Conservation (phyloP, 345 rosid genomes). For the Moricandia arvensis region DNA sequence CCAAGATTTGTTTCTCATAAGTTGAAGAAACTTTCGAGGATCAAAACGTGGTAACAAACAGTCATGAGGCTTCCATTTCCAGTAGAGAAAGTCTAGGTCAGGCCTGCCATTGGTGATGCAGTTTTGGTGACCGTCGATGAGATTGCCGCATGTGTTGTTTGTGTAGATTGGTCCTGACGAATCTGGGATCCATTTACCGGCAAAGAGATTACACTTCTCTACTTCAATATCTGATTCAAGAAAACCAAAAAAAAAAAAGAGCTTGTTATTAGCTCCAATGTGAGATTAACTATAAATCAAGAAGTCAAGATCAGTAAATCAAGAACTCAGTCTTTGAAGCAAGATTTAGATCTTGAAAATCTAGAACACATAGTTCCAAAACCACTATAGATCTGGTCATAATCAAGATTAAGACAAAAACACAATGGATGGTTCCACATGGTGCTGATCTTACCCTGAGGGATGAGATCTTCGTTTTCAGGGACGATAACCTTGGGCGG, state of each 20-base stretch:
- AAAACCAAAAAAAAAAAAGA: background rate
- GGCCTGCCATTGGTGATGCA: constrained; percentile 91
- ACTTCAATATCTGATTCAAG: constrained; percentile 37
- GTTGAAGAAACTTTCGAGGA: constrained; percentile 57
- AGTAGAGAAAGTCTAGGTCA: constrained; percentile 70
- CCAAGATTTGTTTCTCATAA: constrained; percentile 82
- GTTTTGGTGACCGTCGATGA: constrained; percentile 82
- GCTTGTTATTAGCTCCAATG: background rate
- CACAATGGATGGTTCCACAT: background rate
- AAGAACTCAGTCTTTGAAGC: background rate
- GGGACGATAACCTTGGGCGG: constrained; percentile 32
- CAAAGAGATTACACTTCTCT: constrained; percentile 70
- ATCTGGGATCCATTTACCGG: constrained; percentile 82
- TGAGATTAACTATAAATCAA: constrained; percentile 13
- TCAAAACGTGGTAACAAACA: constrained; percentile 74
- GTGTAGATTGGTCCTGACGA: constrained; percentile 74
- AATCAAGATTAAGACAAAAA: background rate
- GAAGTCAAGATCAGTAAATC: background rate
- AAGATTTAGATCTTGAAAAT: constrained; percentile 15
- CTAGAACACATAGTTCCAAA: background rate
- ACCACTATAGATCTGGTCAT: constrained; percentile 20
- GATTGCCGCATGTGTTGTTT: constrained; percentile 23
- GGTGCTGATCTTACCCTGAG: constrained; percentile 45
- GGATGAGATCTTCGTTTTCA: constrained; percentile 51
- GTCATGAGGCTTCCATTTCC: constrained; percentile 84